phyloP scores from a whole-genome alignment of 352 stramenopile genomes.

The Pythium utonaiense region DNA sequence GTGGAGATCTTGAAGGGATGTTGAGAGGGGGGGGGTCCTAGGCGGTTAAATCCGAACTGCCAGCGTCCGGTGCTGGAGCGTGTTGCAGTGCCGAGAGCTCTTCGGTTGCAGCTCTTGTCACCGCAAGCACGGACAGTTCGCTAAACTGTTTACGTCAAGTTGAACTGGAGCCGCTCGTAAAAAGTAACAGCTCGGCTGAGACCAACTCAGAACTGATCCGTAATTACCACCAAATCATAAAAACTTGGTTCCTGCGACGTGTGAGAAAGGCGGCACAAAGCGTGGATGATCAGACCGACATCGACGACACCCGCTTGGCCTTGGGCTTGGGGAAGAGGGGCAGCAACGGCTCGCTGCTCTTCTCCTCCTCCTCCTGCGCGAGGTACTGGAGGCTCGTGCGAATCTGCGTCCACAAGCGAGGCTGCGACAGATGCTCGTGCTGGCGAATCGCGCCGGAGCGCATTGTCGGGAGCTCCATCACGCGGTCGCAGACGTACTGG shows the following conservation, averaged over 20 bases:
- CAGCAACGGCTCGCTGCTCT: constrained; percentile 10
- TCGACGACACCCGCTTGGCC: background rate
- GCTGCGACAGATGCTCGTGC: background rate
- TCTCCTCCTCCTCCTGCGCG: constrained; percentile 23
- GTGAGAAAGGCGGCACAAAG: background rate
- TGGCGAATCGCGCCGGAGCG: background rate
- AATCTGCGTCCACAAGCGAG: constrained; percentile 16
- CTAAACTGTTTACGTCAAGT: constrained; percentile 25
- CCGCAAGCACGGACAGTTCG: constrained; percentile 1
- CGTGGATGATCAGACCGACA: background rate
- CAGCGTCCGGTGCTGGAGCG: background rate
- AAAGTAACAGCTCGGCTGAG: background rate
- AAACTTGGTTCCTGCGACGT: constrained; percentile 13
- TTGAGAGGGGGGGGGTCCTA: background rate
- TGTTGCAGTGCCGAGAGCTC: background rate
- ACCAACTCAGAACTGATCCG: background rate
- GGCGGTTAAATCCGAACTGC: constrained; percentile 4
- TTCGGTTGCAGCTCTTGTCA: background rate
- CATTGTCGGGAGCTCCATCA: background rate
- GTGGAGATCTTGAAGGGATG: background rate
- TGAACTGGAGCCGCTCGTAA: constrained; percentile 19
- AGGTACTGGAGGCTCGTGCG: constrained; percentile 16
- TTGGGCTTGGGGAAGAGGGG: background rate
- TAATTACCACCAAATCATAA: background rate
- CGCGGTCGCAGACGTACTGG: constrained; percentile 25